A percentile compares a stretch with the other conserved stretches of the same genome.
These are phyloP conservation scores for Colletotrichum sp. DNA, from an alignment of 2,329 filamentous ascomycete genomes.

Conservation along the genomic window DNA sequence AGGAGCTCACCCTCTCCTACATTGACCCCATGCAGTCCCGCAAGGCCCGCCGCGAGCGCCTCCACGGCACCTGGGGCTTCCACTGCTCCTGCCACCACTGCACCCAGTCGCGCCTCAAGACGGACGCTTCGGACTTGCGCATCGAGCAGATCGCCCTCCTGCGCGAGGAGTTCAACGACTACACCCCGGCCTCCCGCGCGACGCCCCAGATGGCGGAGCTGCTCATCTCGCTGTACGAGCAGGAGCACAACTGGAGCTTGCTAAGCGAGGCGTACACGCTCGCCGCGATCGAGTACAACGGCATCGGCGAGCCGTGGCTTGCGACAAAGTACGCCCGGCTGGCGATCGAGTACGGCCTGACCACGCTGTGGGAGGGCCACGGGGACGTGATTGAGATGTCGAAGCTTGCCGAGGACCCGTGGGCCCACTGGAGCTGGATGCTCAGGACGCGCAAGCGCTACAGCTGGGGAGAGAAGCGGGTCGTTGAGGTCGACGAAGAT, in stretches of 20 bases:
- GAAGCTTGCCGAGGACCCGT: slow-evolving; percentile 36
- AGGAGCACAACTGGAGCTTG: slow-evolving; percentile 41
- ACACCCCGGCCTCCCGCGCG: slow-evolving; percentile 30
- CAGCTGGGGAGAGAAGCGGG: slow-evolving; percentile 29
- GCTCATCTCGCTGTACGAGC: slow-evolving; percentile 42
- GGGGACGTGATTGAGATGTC: slow-evolving; percentile 39
- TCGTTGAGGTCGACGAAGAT: background rate
- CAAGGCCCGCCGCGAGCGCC: slow-evolving; percentile 30
- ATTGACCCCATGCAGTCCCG: slow-evolving; percentile 39
- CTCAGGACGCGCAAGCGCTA: slow-evolving; percentile 34
- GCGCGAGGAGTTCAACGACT: slow-evolving; percentile 35
- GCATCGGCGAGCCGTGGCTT: slow-evolving; percentile 41
- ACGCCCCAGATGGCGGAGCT: slow-evolving; percentile 43
- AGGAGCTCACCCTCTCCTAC: slow-evolving; percentile 50
- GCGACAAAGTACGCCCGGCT: slow-evolving; percentile 42
- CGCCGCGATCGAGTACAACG: slow-evolving; percentile 44
- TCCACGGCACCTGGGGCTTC: slow-evolving; percentile 44
- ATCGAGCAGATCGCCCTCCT: slow-evolving; percentile 38
- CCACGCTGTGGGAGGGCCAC: slow-evolving; percentile 22
- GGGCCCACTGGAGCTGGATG: slow-evolving; percentile 46
- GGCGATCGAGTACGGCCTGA: slow-evolving; percentile 40
- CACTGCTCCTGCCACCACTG: slow-evolving; percentile 44
- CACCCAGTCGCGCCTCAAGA: slow-evolving; percentile 29
- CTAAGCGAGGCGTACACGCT: slow-evolving; percentile 40
- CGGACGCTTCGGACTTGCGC: slow-evolving; percentile 40